Evolutionary conservation across 1,139 yeast species (phyloP), one percentile per base, ranked within the genome.

Genomic region (Wickerhamomyces sp.): DNA sequence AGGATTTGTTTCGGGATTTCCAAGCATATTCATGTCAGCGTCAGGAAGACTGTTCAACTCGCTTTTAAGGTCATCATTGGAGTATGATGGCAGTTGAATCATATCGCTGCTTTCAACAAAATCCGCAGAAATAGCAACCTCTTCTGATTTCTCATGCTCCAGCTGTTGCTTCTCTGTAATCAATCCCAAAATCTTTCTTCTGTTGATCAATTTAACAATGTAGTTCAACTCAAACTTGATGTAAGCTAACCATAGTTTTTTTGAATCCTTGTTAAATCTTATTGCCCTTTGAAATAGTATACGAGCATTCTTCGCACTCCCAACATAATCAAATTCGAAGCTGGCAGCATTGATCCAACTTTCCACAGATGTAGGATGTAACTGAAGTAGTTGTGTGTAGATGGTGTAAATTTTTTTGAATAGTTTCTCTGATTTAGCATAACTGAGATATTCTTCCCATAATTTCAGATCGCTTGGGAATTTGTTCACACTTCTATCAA

Each of bases 281-380:
- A 93, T 66, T 23, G 83, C 95, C 47, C 86, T 74, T 58, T 89
- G 96, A 61, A 89, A 79, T 30, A 91, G 70, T 11, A 76, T 74
- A 60, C 99, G 73, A 14, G 97, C 93, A 29, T 95, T 93, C 54
- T 83, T 78, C 36, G 95, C 88, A 51, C 88, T 85, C 33, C 91
- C 85, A 59, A 91, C 88, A 28, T 72, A 73, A 51, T 91, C 96
- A 51, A 86, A 80, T 61, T 93, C 97, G 59, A 87, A 88, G 55
- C 86, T 86, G 31, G 97, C 96, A 17, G 96, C 96, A 52, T 88
- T 75, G 35, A 91, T 75, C 98, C 98, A 93, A 12, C 93, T 85
- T 49, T 81, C 82, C 2, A 88, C 75, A 53, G 88, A 85, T 36
- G 86, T 73, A n/a, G 98, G 97, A 55, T 91, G 97, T 44, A 87